These are phyloP conservation scores for Erodium maritimum DNA, from an alignment of 345 rosid species.

Conservation along the genomic window DNA sequence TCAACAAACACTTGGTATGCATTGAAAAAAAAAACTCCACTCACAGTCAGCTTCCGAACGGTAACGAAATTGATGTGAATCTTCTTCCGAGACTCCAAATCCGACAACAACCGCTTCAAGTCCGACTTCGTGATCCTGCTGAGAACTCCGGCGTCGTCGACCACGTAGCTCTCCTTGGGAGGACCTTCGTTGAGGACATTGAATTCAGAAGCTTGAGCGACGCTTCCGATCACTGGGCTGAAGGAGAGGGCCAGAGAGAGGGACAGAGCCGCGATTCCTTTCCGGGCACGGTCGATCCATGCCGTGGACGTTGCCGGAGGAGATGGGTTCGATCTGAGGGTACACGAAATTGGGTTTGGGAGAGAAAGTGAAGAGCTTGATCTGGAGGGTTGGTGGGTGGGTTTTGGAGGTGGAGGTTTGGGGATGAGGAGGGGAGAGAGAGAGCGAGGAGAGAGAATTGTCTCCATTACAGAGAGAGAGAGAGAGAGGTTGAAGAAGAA, in stretches of 20 bases:
- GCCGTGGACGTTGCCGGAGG: constrained; percentile 17
- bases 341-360: constrained; percentile 20
- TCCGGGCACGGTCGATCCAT: constrained; percentile 57
- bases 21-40: constrained; percentile 12
- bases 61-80: constrained; percentile 69
- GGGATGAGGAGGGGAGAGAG: constrained; percentile 43
- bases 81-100: too few relatives aligned
- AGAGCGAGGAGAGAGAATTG: constrained; percentile 64
- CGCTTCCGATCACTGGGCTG: constrained; percentile 43
- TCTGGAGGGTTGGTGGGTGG: constrained; percentile 31
- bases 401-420: constrained; percentile 29
- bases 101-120: constrained; percentile 68
- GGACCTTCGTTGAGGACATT: too few relatives aligned
- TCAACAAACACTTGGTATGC: neutral
- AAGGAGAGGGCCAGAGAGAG: constrained; percentile 68
- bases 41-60: constrained; percentile 86
- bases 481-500: constrained; percentile 1
- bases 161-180: constrained; percentile 66
- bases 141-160: constrained; percentile 94
- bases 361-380: constrained; percentile 27
- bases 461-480: constrained; percentile 46
- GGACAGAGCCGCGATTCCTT: constrained; percentile 73
- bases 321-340: constrained; percentile 3
- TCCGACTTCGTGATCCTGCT: constrained; percentile 80
- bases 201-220: constrained; percentile 79